phyloP scores from a whole-genome alignment of 768 basidiomycete species.

The Mycena pura region DNA sequence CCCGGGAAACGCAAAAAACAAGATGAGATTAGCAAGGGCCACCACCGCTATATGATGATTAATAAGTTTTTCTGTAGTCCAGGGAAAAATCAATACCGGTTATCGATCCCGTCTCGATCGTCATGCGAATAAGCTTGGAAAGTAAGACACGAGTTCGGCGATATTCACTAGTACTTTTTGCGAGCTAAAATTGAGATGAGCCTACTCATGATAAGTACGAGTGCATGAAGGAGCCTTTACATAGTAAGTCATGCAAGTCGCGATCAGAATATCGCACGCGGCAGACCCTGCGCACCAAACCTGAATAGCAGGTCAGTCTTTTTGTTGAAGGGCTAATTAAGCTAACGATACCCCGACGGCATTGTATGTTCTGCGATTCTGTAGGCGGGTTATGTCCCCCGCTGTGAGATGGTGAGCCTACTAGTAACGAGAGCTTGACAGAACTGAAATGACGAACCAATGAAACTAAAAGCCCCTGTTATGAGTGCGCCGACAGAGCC shows the following conservation, averaged over 20 bases:
- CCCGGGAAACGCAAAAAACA: constrained; percentile 35
- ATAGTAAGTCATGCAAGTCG: constrained; percentile 34
- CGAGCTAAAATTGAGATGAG: constrained; percentile 16
- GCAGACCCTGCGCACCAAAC: constrained; percentile 29
- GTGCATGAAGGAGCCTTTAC: constrained; percentile 20
- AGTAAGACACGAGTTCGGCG: constrained; percentile 31
- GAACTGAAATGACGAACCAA: not conserved
- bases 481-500: not conserved
- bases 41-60: constrained; percentile 26
- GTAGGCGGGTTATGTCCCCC: not conserved
- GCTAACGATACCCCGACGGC: not conserved
- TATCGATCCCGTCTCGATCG: constrained; percentile 36
- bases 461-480: not conserved
- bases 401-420: too few species aligned
- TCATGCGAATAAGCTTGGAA: constrained; percentile 32
- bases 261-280: constrained; percentile 37
- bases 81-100: too few species aligned
- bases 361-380: not conserved
- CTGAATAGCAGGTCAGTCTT: not conserved
- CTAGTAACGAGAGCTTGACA: not conserved
- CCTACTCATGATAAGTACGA: not conserved
- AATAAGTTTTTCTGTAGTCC: not conserved
- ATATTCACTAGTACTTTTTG: constrained; percentile 32
- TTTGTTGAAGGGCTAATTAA: not conserved
- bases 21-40: constrained; percentile 32